Conservation (phyloP, 192 early-diverging fungal species). For the Chytriomyces hyalinus region DNA sequence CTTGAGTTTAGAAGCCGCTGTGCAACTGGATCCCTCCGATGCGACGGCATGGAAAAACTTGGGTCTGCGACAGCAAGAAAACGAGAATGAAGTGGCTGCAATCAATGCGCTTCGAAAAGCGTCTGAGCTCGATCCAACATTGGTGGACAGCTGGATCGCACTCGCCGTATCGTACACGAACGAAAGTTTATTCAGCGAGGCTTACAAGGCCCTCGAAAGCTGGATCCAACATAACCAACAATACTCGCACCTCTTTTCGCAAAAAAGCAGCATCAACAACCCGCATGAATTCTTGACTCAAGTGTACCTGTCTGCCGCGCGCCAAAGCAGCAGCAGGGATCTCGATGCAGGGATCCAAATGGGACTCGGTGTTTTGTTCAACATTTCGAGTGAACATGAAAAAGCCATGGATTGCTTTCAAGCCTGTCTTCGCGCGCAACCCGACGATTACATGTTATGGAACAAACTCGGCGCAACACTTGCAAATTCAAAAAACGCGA, state of each 20-base stretch:
- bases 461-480: slow-evolving; percentile 97
- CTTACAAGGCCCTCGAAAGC: slow-evolving; percentile 85
- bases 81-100: slow-evolving; percentile 90
- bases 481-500: slow-evolving; percentile 81
- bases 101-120: slow-evolving; percentile 89
- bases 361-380: slow-evolving; percentile 93
- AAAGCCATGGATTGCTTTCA: slow-evolving; percentile 99
- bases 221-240: slow-evolving; percentile 81
- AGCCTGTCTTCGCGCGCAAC: slow-evolving; percentile 81
- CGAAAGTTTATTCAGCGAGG: slow-evolving; percentile 81
- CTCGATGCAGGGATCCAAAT: slow-evolving; percentile 93
- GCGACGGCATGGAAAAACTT: slow-evolving; percentile 84
- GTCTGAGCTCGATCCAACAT: slow-evolving; percentile 71
- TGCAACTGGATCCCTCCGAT: slow-evolving; percentile 79
- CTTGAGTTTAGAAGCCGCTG: slow-evolving; percentile 86
- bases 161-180: slow-evolving; percentile 95
- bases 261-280: slow-evolving; percentile 41
- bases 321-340: slow-evolving; percentile 61
- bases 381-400: slow-evolving; percentile 88
- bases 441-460: slow-evolving; percentile 94
- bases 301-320: slow-evolving; percentile 81
- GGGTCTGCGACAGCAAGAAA: slow-evolving; percentile 93
- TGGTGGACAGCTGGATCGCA: slow-evolving; percentile 81
- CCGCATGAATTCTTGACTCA: slow-evolving; percentile 75
- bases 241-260: slow-evolving; percentile 62